A percentile compares a stretch with the other conserved stretches of the same genome.
phyloP scores from a whole-genome alignment of 345 rosid species.

The Bretschneidera sinensis region DNA sequence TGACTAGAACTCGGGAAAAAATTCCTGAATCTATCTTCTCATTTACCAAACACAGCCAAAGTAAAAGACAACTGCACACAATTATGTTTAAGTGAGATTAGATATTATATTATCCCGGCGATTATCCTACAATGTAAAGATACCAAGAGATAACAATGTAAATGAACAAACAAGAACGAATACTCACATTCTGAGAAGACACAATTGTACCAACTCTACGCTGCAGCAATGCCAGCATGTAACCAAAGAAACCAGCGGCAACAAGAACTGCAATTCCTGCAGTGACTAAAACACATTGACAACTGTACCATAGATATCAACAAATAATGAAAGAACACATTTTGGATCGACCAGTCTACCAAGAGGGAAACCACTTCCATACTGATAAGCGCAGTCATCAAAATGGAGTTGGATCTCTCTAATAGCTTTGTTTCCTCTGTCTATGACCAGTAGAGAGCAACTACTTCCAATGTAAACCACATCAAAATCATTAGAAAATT shows the following conservation, averaged over 20 bases:
- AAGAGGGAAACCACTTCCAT: constrained; percentile 89
- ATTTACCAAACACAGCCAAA: too few relatives aligned
- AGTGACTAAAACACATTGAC: constrained; percentile 19
- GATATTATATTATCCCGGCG: too few relatives aligned
- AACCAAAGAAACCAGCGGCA: constrained; percentile 92
- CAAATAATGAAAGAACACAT: background rate
- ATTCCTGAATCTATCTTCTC: too few relatives aligned
- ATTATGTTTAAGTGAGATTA: too few relatives aligned
- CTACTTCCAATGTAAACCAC: constrained; percentile 96
- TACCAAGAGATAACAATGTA: constrained; percentile 2
- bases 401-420: constrained; percentile 98
- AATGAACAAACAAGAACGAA: background rate
- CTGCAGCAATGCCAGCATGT: constrained; percentile 94
- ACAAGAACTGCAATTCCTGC: constrained; percentile 92
- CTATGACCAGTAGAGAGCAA: constrained; percentile 90
- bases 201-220: constrained; percentile 63
- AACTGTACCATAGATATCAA: too few relatives aligned
- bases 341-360: constrained; percentile 35
- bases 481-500: constrained; percentile 92
- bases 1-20: too few relatives aligned
- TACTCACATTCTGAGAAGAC: constrained; percentile 65
- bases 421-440: constrained; percentile 88
- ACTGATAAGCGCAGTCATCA: constrained; percentile 97
- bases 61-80: too few relatives aligned
- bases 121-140: constrained; percentile 6